A percentile compares a stretch with the other conserved stretches of the same genome.
phyloP scores from a whole-genome alignment of 495 filamentous ascomycete genomes.

The Podospora bellae-mahoneyi region DNA sequence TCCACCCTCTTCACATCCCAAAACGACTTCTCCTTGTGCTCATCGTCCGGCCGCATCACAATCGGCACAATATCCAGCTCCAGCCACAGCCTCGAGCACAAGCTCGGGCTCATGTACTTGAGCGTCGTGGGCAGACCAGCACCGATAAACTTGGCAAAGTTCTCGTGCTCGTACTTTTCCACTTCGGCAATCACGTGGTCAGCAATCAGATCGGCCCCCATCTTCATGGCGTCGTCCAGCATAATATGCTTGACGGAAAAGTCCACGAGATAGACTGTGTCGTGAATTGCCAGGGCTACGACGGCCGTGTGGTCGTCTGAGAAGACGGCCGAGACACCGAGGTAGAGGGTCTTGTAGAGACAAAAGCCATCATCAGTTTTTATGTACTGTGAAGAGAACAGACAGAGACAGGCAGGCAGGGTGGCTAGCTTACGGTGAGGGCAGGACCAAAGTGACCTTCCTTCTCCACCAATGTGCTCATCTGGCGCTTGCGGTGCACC shows the following conservation, averaged over 20 bases:
- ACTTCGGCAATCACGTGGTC: slow-evolving; percentile 55
- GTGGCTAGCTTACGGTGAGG: slow-evolving; percentile 39
- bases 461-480: slow-evolving; percentile 42
- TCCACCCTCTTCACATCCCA: slow-evolving; percentile 61
- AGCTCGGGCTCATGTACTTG: slow-evolving; percentile 52
- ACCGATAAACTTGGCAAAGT: slow-evolving; percentile 66
- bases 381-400: background rate
- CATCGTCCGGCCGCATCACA: slow-evolving; percentile 46
- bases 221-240: slow-evolving; percentile 34
- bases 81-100: slow-evolving; percentile 74
- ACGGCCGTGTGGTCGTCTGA: slow-evolving; percentile 49
- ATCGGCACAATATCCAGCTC: slow-evolving; percentile 76
- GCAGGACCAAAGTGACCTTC: slow-evolving; percentile 45
- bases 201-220: slow-evolving; percentile 46
- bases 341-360: slow-evolving; percentile 55
- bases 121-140: slow-evolving; percentile 53
- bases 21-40: slow-evolving; percentile 44
- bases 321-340: slow-evolving; percentile 57
- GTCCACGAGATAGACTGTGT: slow-evolving; percentile 74
- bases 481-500: slow-evolving; percentile 43
- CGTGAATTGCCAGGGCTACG: slow-evolving; percentile 68
- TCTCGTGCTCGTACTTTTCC: slow-evolving; percentile 55
- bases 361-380: too few species aligned
- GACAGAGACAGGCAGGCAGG: background rate
- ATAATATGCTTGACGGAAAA: slow-evolving; percentile 60